Evolutionary conservation across 352 stramenopile genomes (phyloP), one percentile per base, ranked within the genome.

Genomic region (Saprolegnia diclina): DNA sequence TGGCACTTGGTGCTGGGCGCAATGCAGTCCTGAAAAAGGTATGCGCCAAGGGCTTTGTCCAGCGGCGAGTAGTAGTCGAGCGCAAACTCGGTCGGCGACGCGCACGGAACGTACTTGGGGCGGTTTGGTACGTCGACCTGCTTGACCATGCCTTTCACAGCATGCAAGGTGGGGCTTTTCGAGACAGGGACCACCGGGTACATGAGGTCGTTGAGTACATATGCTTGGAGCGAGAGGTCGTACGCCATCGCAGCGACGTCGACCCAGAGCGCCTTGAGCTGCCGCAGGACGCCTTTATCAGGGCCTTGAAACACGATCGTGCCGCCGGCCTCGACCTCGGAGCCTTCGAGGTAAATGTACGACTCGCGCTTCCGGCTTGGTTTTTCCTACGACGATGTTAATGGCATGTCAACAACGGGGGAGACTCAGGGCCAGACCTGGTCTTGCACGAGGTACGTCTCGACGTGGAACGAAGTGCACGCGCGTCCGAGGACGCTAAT

Each of bases 331-430:
- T 97, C 73, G 40, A 94, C 94, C 24, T 97, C 93, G 70, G 93
- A 99, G 18, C 96, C 94, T 71, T 98, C 92, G 38, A 99, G 75
- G 72, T 98, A 97, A 35, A 97, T 78, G 72, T 97, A 98, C n/a
- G 88, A 97, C 64, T 93, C 85, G 0, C 70, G 42, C 21, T 72
- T 71, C 35, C 56, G 63, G 9, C 48, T 66, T 18, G 37, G 56
- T 35, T 73, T 46, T 13, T 65, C 71, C 22, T 61, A 52, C 54
- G 13, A 16, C 35, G 35, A 16, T n/a, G n/a, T n/a, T n/a, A n/a
- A n/a, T n/a, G n/a, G n/a, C n/a, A n/a, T n/a, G n/a, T n/a, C n/a
- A n/a, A n/a, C n/a, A n/a, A n/a, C n/a, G n/a, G n/a, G n/a, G n/a
- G n/a, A n/a, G n/a, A n/a, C n/a, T n/a, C n/a, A n/a, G n/a, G n/a